Percentiles rank a stretch among this genome's conserved stretches.
These are phyloP conservation scores for Sporothrix brunneoviolacea DNA, from an alignment of 2,329 filamentous ascomycete genomes.

Conservation along the genomic window DNA sequence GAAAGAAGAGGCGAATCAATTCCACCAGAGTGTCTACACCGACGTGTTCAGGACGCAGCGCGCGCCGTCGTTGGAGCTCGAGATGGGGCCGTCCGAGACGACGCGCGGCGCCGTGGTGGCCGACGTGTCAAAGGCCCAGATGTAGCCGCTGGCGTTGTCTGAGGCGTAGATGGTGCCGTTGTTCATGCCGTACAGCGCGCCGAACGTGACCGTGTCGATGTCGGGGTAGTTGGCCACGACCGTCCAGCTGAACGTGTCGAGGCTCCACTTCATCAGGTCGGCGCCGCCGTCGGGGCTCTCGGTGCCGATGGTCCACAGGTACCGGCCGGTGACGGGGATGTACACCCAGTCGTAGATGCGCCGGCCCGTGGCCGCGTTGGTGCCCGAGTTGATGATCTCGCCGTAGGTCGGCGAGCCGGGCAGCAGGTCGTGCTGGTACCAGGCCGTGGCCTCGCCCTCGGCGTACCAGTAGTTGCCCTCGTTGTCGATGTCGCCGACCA, in stretches of 20 bases:
- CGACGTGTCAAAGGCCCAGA: background rate
- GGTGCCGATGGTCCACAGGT: slow-evolving; percentile 5
- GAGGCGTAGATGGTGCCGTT: slow-evolving; percentile 6
- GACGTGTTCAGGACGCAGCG: background rate
- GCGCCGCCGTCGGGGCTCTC: background rate
- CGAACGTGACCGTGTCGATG: background rate
- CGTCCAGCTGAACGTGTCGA: slow-evolving; percentile 9
- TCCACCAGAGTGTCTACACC: too few relatives aligned
- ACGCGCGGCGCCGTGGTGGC: background rate
- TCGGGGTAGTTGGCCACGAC: slow-evolving; percentile 6
- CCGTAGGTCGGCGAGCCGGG: slow-evolving; percentile 12
- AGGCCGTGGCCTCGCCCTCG: background rate
- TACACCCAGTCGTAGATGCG: slow-evolving; percentile 10
- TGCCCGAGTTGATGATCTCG: slow-evolving; percentile 2
- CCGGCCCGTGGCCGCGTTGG: background rate
- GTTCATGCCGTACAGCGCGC: slow-evolving; percentile 12
- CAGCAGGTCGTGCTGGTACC: slow-evolving; percentile 8
- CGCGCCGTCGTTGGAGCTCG: background rate
- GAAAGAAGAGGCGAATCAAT: too few relatives aligned
- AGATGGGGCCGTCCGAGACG: background rate
- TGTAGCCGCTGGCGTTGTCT: background rate
- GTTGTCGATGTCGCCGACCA: slow-evolving; percentile 13
- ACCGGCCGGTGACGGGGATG: slow-evolving; percentile 4
- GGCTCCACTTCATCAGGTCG: slow-evolving; percentile 9
- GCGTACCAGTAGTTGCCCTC: slow-evolving; percentile 15